These are phyloP conservation scores for Persicaria tinctoria DNA, from an alignment of 148 eudicot genomes.

Conservation along the genomic window DNA sequence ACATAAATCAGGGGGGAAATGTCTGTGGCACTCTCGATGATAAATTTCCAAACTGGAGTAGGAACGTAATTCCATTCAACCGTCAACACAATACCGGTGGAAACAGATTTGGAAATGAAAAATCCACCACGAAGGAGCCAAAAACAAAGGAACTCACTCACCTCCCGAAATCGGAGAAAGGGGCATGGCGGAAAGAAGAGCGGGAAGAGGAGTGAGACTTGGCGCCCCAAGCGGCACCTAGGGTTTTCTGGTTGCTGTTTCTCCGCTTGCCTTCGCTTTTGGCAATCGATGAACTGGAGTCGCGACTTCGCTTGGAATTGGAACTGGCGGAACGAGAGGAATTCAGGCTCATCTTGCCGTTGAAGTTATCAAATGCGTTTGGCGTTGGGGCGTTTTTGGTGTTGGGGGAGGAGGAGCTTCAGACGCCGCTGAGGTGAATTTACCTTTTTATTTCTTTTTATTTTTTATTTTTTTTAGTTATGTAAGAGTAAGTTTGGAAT, in stretches of 20 bases:
- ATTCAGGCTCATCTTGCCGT: slow-evolving; percentile 37
- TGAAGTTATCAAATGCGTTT: neutral
- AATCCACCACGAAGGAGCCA: neutral
- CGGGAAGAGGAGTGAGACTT: slow-evolving; percentile 77
- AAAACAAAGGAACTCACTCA: neutral
- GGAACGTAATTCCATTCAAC: neutral
- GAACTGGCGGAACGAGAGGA: slow-evolving; percentile 40
- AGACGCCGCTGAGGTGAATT: too few relatives aligned
- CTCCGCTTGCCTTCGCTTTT: slow-evolving; percentile 34
- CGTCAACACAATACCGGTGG: neutral
- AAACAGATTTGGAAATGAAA: neutral
- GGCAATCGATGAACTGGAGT: slow-evolving; percentile 39
- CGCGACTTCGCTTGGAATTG: slow-evolving; percentile 54
- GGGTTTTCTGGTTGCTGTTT: slow-evolving; percentile 70
- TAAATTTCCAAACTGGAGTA: neutral
- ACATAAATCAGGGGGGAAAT: neutral
- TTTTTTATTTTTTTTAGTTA: too few relatives aligned
- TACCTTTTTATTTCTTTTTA: too few relatives aligned
- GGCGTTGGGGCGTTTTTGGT: neutral
- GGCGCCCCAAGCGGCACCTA: slow-evolving; percentile 82
- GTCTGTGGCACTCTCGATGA: neutral
- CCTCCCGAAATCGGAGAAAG: slow-evolving; percentile 88
- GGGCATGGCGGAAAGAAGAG: slow-evolving; percentile 59
- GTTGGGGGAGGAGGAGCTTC: neutral
- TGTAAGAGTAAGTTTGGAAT: too few relatives aligned